Evolutionary conservation across 176 grass and related monocot genomes (phyloP).

Genomic region (Bonia amplexicaulis): DNA sequence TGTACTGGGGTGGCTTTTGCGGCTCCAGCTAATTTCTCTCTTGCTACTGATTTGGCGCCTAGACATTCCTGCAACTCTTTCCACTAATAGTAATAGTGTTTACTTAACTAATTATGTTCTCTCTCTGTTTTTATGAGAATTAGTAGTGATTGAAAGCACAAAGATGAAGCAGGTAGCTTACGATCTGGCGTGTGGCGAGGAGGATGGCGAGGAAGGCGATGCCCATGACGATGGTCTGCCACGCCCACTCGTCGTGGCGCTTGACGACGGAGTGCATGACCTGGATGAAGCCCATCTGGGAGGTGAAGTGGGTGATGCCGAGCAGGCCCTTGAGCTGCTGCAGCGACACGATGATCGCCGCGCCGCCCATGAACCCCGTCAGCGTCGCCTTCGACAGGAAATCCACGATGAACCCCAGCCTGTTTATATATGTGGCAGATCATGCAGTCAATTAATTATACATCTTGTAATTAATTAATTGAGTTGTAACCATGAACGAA

Average conservation of each 20-base stretch:
- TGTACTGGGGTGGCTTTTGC: not conserved
- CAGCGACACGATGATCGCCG: slow-evolving; percentile 91
- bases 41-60: not conserved
- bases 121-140: no score
- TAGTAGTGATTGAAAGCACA: not conserved
- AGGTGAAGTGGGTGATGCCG: slow-evolving; percentile 90
- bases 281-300: slow-evolving; percentile 78
- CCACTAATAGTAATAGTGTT: not conserved
- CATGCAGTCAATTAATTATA: not conserved
- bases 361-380: slow-evolving; percentile 89
- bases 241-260: slow-evolving; percentile 70
- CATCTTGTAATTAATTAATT: no score
- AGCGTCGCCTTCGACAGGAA: slow-evolving; percentile 93
- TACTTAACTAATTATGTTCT: not conserved
- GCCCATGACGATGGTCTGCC: slow-evolving; percentile 94
- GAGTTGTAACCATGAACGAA: no score
- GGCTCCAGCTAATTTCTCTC: not conserved
- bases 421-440: not conserved
- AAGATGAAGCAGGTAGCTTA: slow-evolving; percentile 32
- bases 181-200: slow-evolving; percentile 76
- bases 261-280: slow-evolving; percentile 79
- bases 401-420: slow-evolving; percentile 88
- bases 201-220: slow-evolving; percentile 78
- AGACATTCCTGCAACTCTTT: not conserved
- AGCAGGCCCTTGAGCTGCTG: slow-evolving; percentile 94